Evolutionary conservation across 805 yeast species (phyloP).

Genomic region (Monosporozyma unispora): DNA sequence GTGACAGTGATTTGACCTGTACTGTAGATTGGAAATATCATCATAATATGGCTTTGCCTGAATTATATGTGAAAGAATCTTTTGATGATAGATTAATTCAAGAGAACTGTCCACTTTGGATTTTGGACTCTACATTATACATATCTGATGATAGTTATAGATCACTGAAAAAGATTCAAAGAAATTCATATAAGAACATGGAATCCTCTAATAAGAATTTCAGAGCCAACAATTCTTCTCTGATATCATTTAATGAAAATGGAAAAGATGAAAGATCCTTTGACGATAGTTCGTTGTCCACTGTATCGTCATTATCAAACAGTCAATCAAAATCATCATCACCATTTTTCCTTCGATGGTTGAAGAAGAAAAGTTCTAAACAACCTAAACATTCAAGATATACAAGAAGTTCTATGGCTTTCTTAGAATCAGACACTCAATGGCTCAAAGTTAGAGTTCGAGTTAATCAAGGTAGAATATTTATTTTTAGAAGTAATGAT

Average conservation of each 20-base stretch:
- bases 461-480: slow-evolving; percentile 23
- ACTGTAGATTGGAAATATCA: slow-evolving; percentile 21
- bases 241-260: background rate
- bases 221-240: background rate
- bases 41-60: slow-evolving; percentile 17
- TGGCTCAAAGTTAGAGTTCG: slow-evolving; percentile 19
- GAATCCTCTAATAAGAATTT: background rate
- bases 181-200: slow-evolving; percentile 3
- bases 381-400: background rate
- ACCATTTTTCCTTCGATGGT: slow-evolving; percentile 14
- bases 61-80: slow-evolving; percentile 18
- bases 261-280: background rate
- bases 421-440: slow-evolving; percentile 13
- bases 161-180: background rate
- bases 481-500: slow-evolving; percentile 10
- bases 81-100: slow-evolving; percentile 15
- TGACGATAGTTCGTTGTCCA: background rate
- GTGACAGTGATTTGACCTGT: background rate
- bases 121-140: slow-evolving; percentile 17
- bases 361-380: slow-evolving; percentile 6
- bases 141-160: slow-evolving; percentile 6
- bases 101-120: slow-evolving; percentile 18
- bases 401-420: slow-evolving; percentile 12
- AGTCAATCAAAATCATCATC: background rate
- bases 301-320: background rate